Conservation (phyloP, 2,329 filamentous ascomycete genomes). For the Pseudocercospora fijiensis region DNA sequence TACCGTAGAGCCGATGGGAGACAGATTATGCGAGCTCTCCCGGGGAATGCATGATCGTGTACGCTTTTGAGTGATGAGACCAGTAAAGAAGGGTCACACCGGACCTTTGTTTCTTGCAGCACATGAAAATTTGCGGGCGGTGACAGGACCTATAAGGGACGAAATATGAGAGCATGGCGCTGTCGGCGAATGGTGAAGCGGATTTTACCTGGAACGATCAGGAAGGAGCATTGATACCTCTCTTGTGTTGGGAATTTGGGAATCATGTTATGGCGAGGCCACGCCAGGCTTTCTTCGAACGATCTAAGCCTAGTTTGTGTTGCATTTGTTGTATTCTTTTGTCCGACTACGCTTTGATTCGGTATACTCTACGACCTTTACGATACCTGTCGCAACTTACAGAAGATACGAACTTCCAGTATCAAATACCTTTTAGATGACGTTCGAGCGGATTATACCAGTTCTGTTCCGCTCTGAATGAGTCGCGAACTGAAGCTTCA, state of each 20-base stretch:
- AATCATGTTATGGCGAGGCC: neutral
- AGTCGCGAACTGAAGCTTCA: neutral
- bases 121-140: slow-evolving; percentile 7
- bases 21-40: slow-evolving; percentile 33
- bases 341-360: slow-evolving; percentile 9
- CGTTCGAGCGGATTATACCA: neutral
- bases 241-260: slow-evolving; percentile 11
- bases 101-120: slow-evolving; percentile 4
- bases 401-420: slow-evolving; percentile 1
- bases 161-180: slow-evolving; percentile 25
- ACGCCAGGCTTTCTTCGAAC: slow-evolving; percentile 9
- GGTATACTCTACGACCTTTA: slow-evolving; percentile 27
- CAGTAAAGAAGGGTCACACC: neutral
- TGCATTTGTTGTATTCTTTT: slow-evolving; percentile 14
- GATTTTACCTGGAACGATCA: slow-evolving; percentile 10
- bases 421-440: slow-evolving; percentile 16
- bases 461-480: neutral
- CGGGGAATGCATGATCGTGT: slow-evolving; percentile 15
- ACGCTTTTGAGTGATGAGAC: neutral
- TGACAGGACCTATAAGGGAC: slow-evolving; percentile 2
- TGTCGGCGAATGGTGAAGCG: slow-evolving; percentile 26
- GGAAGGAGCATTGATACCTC: slow-evolving; percentile 8
- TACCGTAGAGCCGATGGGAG: slow-evolving; percentile 50
- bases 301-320: slow-evolving; percentile 24
- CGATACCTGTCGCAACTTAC: slow-evolving; percentile 19